These are phyloP conservation scores for Aspergillus thermomutatus DNA, from an alignment of 2,329 filamentous ascomycete genomes.

Conservation along the genomic window DNA sequence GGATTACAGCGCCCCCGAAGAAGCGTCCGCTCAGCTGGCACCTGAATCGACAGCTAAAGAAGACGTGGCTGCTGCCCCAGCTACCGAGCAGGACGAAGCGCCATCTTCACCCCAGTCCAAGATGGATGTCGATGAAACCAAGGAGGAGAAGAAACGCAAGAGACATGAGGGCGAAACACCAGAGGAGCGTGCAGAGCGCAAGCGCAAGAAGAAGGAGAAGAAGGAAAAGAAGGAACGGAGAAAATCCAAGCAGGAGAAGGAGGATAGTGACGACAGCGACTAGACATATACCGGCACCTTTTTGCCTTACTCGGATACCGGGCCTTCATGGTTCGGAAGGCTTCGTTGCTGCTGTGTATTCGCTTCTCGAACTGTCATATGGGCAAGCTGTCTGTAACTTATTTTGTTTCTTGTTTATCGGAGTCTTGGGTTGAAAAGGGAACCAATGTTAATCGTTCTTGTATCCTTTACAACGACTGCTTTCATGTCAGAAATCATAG, in stretches of 20 bases:
- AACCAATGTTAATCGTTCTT: constrained; percentile 28
- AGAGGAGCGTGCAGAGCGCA: constrained; percentile 48
- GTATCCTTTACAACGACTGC: constrained; percentile 14
- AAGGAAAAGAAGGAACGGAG: constrained; percentile 64
- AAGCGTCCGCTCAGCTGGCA: constrained; percentile 44
- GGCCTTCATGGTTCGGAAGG: constrained; percentile 7
- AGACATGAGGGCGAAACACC: constrained; percentile 54
- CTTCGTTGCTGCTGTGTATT: constrained; percentile 2
- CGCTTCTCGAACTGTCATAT: constrained; percentile 9
- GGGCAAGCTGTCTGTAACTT: constrained; percentile 40
- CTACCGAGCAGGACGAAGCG: constrained; percentile 24
- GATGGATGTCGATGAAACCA: constrained; percentile 40
- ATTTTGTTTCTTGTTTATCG: constrained; percentile 29
- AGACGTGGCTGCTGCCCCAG: constrained; percentile 27
- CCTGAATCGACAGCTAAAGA: constrained; percentile 42
- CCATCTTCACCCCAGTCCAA: constrained; percentile 33
- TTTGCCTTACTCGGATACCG: constrained; percentile 10
- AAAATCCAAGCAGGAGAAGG: constrained; percentile 79
- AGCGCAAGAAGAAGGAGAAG: constrained; percentile 53
- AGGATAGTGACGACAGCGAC: constrained; percentile 59
- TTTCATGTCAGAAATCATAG: not conserved
- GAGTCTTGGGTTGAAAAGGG: constrained; percentile 42
- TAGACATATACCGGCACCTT: constrained; percentile 28
- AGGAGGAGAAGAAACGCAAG: constrained; percentile 53
- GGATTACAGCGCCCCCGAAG: constrained; percentile 65